Base-by-base conservation (phyloP, 2,329 filamentous ascomycete genomes). In the Penicillium occitanis region DNA sequence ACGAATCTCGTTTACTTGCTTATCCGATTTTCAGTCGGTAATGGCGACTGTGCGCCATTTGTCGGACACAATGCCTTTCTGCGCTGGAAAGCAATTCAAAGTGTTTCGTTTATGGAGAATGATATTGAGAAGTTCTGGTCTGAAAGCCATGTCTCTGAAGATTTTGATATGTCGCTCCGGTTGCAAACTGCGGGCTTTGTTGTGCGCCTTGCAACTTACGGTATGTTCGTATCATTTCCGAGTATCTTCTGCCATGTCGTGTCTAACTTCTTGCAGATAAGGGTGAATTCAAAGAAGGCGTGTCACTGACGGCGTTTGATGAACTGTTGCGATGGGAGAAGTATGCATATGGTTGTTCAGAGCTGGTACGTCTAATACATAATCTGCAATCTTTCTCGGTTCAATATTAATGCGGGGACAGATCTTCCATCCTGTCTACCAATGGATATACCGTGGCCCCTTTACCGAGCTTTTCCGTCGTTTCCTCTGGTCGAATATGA, bases 291-390 rank as follows among this genome's bases (percentile, higher is more conserved):
- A 87, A 91, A 72, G 91, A 94, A 75, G 91, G 91, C 69, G 91
- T 94, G 64, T 93, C 91, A 1, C 82, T 94, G 64, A 94, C 91
- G 0, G 90, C 94, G 8, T 93, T 94, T 74, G 91, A 94, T 77
- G 91, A 94, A 77, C 25, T 66, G 2, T 40, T 66, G 17, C 59
- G 64, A 42, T 66, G 64, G 64, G 64, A 66, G n/a, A 71, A 69
- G 37, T 74, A 74, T 61, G 91, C 91, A 2, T 93, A 93, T 73
- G 91, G 91, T 44, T 93, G 91, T 78, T 91, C 90, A 76, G 91
- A 93, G 79, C 83, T 94, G 67, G 83, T 59, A 25, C 11, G 64
- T 64, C 33, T 14, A 13, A 57, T 37, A 22, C 5, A 40, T 57
- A 11, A 5, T 2, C 11, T 48, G 17, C 14, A 14, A 2, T 11